Base-by-base conservation (phyloP, 345 rosid species). In the Angophora floribunda region DNA sequence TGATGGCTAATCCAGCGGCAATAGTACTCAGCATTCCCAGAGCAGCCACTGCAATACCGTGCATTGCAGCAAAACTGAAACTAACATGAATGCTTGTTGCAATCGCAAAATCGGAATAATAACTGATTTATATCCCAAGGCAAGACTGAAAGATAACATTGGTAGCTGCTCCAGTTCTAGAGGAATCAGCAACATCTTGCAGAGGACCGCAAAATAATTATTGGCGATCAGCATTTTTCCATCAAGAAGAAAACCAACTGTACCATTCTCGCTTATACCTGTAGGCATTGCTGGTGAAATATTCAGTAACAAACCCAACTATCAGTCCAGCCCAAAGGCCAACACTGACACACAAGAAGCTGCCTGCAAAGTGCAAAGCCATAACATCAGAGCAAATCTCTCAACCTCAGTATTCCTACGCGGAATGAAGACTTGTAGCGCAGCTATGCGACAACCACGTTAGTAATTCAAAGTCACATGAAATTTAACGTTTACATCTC, bases 161-260 rank as follows among this genome's bases (percentile, higher is more conserved):
- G 49, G 89, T 90, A 78, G 93, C 90, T 21, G 92, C 92, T 87
- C 92, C 92, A 89, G 90, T 92, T 85, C 89, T 79, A 88, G 89
- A 92, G 88, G 92, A 92, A 79, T 90, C 90, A 26, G 93, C 91
- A 89, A 89, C 91, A 82, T 92, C 93, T 90, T 90, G 92, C 87
- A 90, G 92, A 84, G 92, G 92, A 86, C 91, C 90, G 90, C 87
- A 55, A 51, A 22, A 80, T 63, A 26, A 45, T 67, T 16, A 32
- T 17, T 32, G 75, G 86, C n/a, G 4, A 87, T 19, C 13, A 47
- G 49, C 79, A 36, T 85, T 85, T 85, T 9, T 51, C 22, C 2
- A 45, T 51, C 32, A 9, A 21, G 24, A 70, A 70, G 80, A 70
- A 70, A 70, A 70, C 47, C 47, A 16, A 70, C 80, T 70, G 1